Conservation (phyloP, 75 land plant species). For the Ceratopteris richardii region DNA sequence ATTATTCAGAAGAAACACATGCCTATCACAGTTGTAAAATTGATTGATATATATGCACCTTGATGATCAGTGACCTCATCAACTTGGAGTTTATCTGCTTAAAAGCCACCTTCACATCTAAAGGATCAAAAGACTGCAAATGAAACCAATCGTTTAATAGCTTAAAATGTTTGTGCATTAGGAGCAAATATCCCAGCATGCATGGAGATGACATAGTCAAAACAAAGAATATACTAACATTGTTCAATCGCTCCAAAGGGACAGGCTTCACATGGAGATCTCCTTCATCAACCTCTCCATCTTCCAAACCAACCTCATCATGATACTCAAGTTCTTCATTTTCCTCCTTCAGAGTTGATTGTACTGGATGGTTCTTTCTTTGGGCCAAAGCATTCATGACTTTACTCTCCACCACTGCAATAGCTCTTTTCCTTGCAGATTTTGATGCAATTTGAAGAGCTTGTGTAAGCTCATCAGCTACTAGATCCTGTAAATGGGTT, state of each 20-base stretch:
- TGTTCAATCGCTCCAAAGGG: constrained; percentile 32
- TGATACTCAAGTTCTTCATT: constrained; percentile 66
- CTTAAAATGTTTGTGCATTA: too few relatives aligned
- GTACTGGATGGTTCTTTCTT: constrained; percentile 16
- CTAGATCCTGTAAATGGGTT: constrained; percentile 89
- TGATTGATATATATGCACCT: constrained; percentile 40
- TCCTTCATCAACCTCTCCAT: constrained; percentile 97
- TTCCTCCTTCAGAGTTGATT: constrained; percentile 25
- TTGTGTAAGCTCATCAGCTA: constrained; percentile 57
- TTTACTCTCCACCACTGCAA: constrained; percentile 59
- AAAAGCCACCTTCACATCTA: constrained; percentile 87
- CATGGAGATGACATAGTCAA: too few relatives aligned
- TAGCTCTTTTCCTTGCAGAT: constrained; percentile 61
- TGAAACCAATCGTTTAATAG: too few relatives aligned
- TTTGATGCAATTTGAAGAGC: constrained; percentile 63
- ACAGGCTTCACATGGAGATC: constrained; percentile 84
- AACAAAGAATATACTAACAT: constrained; percentile 32
- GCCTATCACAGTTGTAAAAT: too few relatives aligned
- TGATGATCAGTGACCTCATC: constrained; percentile 68
- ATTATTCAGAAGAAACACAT: too few relatives aligned
- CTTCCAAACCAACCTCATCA: constrained; percentile 44
- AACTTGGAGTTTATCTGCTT: constrained; percentile 76
- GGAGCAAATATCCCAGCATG: too few relatives aligned
- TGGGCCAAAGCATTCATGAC: constrained; percentile 42
- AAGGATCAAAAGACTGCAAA: constrained; percentile 63